Evolutionary conservation across 2,329 filamentous ascomycete genomes (phyloP).

Genomic region (Fusarium devonianum): DNA sequence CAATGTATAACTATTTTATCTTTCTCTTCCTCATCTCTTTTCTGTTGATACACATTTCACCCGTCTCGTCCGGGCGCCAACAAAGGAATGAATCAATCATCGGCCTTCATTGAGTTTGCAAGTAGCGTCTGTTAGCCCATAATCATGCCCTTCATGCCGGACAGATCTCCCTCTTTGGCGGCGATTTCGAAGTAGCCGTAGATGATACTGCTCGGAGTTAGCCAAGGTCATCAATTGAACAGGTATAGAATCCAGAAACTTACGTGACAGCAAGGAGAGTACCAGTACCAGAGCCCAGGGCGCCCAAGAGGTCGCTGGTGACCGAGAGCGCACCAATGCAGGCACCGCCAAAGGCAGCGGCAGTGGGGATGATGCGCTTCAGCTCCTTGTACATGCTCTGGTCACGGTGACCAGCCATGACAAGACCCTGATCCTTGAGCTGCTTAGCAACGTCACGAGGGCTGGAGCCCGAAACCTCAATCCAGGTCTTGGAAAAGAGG

Average conservation of each 20-base stretch:
- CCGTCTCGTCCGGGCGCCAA: slow-evolving; percentile 26
- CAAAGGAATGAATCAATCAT: slow-evolving; percentile 34
- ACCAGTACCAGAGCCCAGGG: slow-evolving; percentile 95
- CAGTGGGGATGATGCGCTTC: slow-evolving; percentile 98
- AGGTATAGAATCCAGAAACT: slow-evolving; percentile 62
- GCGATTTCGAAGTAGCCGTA: slow-evolving; percentile 99
- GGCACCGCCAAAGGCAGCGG: slow-evolving; percentile 96
- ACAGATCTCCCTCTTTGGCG: slow-evolving; percentile 96
- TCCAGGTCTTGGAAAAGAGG: slow-evolving; percentile 99
- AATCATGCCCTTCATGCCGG: slow-evolving; percentile 78
- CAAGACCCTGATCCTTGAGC: slow-evolving; percentile 98
- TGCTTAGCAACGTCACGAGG: slow-evolving; percentile 99
- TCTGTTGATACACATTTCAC: slow-evolving; percentile 41
- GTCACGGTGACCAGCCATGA: slow-evolving; percentile 99
- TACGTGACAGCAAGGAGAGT: slow-evolving; percentile 98
- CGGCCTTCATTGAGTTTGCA: slow-evolving; percentile 25
- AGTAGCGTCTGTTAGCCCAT: slow-evolving; percentile 62
- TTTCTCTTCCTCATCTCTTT: slow-evolving; percentile 36
- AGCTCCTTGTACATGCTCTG: slow-evolving; percentile 99
- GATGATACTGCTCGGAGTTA: slow-evolving; percentile 77
- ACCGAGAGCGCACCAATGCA: slow-evolving; percentile 98
- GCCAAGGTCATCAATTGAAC: slow-evolving; percentile 20
- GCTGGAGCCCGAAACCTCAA: slow-evolving; percentile 97
- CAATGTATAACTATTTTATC: slow-evolving; percentile 42
- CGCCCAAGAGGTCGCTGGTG: slow-evolving; percentile 92